Base-by-base conservation (phyloP, 2,329 filamentous ascomycete species). In the Cladosporium sp. region DNA sequence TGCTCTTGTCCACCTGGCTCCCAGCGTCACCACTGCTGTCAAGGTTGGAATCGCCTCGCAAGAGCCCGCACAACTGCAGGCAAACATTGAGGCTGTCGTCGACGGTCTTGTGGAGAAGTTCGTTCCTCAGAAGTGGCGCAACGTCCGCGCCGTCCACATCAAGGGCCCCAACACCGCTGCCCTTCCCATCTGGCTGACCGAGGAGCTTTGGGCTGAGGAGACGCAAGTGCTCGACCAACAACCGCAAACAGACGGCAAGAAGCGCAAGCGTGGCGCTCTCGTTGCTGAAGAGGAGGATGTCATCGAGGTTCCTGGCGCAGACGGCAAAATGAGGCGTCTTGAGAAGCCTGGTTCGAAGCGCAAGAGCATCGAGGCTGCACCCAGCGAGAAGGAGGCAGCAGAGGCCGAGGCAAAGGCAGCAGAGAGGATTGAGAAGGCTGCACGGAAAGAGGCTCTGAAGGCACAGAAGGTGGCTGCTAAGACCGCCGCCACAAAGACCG, bases 171-270 rank as follows among this genome's bases (percentile, higher is more conserved):
- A 90, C 69, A 96, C 93, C 4, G 88, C 87, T 60, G 89, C 93
- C 8, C 80, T 99, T 68, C 94, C 94, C n/a, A 86, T 99, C 70
- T 99, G 91, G 90, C 78, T 96, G 70, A 89, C 93, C 4, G 88
- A 91, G 65, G 91, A 97, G 80, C 80, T 99, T 62, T 99, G 94
- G 91, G 75, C 87, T 15, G 89, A 94, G 63, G 83, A 87, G 60
- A 48, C 39, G 13, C 81, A 85, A 60, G 84, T 96, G 6, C 77
- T 94, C 42, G 76, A 79, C 5, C 77, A 82, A 62, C 75, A 73
- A 32, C 72, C 68, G 53, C 64, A 68, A 51, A 70, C 69, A 56
- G 60, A 59, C 35, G 54, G 57, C 8, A 66, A 66, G 66, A 71
- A 70, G 65, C 61, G 68, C 47, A 74, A 72, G 67, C 60, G 65